A percentile compares a stretch with the other conserved stretches of the same genome.
phyloP scores from a whole-genome alignment of 495 filamentous ascomycete species.

The Talaromyces thailandensis region DNA sequence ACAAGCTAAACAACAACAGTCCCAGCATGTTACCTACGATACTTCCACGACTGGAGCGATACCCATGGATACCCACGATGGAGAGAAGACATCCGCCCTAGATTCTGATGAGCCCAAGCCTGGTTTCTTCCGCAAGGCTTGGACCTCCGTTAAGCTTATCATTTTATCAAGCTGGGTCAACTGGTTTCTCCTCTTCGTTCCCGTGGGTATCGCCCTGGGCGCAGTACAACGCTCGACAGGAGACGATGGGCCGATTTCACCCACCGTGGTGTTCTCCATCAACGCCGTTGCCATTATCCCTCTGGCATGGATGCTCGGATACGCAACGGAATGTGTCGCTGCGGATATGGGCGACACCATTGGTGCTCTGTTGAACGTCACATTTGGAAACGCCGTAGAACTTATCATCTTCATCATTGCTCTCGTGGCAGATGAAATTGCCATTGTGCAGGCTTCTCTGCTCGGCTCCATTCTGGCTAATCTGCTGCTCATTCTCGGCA shows the following conservation, averaged over 20 bases:
- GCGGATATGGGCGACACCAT: constrained; percentile 69
- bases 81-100: constrained; percentile 10
- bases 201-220: constrained; percentile 61
- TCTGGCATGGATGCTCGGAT: constrained; percentile 66
- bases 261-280: constrained; percentile 59
- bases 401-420: constrained; percentile 75
- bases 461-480: constrained; percentile 85
- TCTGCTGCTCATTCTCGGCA: constrained; percentile 78
- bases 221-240: constrained; percentile 23
- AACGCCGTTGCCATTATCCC: constrained; percentile 81
- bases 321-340: constrained; percentile 78
- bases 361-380: constrained; percentile 76
- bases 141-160: constrained; percentile 40
- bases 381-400: constrained; percentile 85
- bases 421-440: constrained; percentile 67
- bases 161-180: constrained; percentile 68
- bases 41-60: background rate
- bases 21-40: background rate
- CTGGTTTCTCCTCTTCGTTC: constrained; percentile 69
- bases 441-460: constrained; percentile 81
- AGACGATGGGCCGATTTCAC: constrained; percentile 19
- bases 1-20: background rate
- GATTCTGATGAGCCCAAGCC: constrained; percentile 25
- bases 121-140: constrained; percentile 40
- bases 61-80: constrained; percentile 6